Evolutionary conservation across 23 red algal species (phyloP).

Genomic region (Agarophyton chilense): DNA sequence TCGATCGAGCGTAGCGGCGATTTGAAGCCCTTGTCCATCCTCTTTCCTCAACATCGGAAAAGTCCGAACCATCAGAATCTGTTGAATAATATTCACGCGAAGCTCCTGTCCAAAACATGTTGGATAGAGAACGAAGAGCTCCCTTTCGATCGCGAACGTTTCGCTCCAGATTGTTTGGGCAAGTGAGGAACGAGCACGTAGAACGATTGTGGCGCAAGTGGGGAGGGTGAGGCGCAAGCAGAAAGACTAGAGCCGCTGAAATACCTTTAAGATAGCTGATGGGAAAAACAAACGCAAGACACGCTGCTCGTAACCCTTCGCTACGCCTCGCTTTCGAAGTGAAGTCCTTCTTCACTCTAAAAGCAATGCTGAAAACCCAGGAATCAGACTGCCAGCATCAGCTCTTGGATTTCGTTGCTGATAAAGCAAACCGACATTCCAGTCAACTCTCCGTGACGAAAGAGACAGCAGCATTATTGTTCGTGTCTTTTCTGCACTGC

Average conservation of each 20-base stretch:
- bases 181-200: neutral
- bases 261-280: neutral
- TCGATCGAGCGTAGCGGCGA: neutral
- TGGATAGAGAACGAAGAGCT: neutral
- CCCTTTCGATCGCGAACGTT: neutral
- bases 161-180: neutral
- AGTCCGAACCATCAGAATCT: constrained; percentile 10
- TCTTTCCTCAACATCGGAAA: constrained; percentile 13
- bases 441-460: neutral
- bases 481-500: constrained; percentile 18
- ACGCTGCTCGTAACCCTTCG: neutral
- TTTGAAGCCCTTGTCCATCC: constrained; percentile 1
- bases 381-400: neutral
- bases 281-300: neutral
- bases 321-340: neutral
- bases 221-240: too few species aligned
- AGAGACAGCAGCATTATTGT: constrained; percentile 14
- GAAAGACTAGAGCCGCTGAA: neutral
- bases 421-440: neutral
- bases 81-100: constrained; percentile 14
- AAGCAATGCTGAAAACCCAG: neutral
- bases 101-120: constrained; percentile 17
- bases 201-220: too few species aligned
- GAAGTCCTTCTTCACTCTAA: neutral
- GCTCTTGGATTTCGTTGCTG: neutral